These are phyloP conservation scores for Amanita rubescens DNA, from an alignment of 768 basidiomycete genomes.

Conservation along the genomic window DNA sequence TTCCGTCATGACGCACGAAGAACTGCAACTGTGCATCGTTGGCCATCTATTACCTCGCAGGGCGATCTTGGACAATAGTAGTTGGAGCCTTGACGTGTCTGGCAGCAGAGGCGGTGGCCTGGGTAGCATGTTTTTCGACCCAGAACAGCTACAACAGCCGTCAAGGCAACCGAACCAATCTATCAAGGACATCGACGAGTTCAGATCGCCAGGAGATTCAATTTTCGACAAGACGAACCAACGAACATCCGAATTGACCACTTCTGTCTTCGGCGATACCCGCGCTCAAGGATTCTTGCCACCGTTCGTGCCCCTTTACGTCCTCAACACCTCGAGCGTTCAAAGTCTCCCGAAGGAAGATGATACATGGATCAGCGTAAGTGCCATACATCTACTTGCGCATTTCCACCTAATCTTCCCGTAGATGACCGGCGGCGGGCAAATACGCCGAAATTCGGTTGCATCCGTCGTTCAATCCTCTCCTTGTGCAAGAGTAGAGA, in stretches of 20 bases:
- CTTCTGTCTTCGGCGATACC: constrained; percentile 57
- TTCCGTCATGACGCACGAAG: constrained; percentile 41
- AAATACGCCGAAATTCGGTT: constrained; percentile 60
- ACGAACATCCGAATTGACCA: constrained; percentile 42
- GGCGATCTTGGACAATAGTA: constrained; percentile 45
- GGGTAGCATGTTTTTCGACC: constrained; percentile 18
- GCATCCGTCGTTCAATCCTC: constrained; percentile 65
- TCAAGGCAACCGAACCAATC: too few species aligned
- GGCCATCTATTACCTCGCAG: constrained; percentile 65
- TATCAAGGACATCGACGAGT: constrained; percentile 45
- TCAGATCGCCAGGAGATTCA: constrained; percentile 38
- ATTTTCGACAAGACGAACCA: constrained; percentile 59
- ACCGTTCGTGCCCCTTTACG: constrained; percentile 59
- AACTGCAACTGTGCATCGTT: constrained; percentile 73
- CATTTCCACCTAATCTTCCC: neutral
- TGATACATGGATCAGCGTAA: too few species aligned
- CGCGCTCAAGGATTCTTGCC: constrained; percentile 33
- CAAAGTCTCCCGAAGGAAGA: constrained; percentile 48
- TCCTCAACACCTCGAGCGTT: constrained; percentile 42
- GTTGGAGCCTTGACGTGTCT: constrained; percentile 64
- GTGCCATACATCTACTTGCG: constrained; percentile 14
- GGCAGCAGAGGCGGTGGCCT: constrained; percentile 16
- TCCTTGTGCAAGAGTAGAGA: constrained; percentile 60
- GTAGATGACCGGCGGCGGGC: constrained; percentile 77
- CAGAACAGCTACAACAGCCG: constrained; percentile 14